Evolutionary conservation across 768 basidiomycete species (phyloP).

Genomic region (Hortiboletus campestris): DNA sequence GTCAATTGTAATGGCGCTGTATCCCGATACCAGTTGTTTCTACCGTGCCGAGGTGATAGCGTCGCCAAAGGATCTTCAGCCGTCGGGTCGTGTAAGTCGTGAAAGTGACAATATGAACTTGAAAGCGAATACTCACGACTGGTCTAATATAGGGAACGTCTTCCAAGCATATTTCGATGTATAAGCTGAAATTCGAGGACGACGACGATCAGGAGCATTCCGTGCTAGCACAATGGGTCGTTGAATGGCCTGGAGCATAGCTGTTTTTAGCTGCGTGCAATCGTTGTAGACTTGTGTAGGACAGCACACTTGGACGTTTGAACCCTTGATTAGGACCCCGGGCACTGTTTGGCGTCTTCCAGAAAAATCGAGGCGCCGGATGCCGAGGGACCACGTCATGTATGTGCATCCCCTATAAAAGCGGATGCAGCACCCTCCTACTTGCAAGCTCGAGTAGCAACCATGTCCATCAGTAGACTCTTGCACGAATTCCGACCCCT

Average conservation of each 20-base stretch:
- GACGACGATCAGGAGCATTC: conserved; percentile 81
- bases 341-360: background rate
- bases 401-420: conserved; percentile 10
- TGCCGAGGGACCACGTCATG: conserved; percentile 18
- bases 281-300: background rate
- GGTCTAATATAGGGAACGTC: conserved; percentile 28
- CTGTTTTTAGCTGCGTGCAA: background rate
- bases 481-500: conserved; percentile 71
- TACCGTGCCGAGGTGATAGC: conserved; percentile 82
- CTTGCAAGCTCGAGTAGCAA: background rate
- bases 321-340: conserved; percentile 13
- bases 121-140: conserved; percentile 7
- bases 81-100: conserved; percentile 37
- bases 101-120: background rate
- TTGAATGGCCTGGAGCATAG: conserved; percentile 65
- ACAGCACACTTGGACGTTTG: background rate
- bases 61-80: conserved; percentile 50
- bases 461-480: conserved; percentile 67
- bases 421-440: background rate
- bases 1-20: conserved; percentile 81
- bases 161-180: conserved; percentile 53
- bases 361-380: too few relatives aligned
- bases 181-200: conserved; percentile 86
- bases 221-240: conserved; percentile 77
- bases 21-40: conserved; percentile 89